phyloP scores from a whole-genome alignment of 306 rosid genomes.

The Lathyrus aphaca region DNA sequence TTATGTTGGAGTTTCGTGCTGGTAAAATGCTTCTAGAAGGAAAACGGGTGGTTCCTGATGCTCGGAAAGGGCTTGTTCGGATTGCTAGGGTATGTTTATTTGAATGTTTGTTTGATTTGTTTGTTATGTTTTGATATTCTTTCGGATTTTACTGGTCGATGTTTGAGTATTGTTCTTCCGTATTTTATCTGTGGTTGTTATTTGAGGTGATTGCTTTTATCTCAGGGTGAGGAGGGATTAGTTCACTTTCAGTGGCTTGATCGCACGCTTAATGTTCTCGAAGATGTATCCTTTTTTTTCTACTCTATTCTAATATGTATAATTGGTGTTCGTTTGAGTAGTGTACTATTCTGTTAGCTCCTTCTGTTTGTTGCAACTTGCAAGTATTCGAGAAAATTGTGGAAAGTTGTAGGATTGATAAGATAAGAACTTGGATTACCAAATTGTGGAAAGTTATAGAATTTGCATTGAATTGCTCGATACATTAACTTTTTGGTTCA shows the following conservation, averaged over 20 bases:
- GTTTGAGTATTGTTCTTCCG: slow-evolving; percentile 2
- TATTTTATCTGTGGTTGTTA: neutral
- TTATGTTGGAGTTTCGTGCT: slow-evolving; percentile 86
- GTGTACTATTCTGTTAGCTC: slow-evolving; percentile 11
- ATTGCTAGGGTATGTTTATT: slow-evolving; percentile 67
- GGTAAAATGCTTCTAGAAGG: slow-evolving; percentile 88
- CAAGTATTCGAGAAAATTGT: neutral
- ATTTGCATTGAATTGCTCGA: neutral
- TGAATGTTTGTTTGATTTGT: slow-evolving; percentile 4
- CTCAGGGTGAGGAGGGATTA: slow-evolving; percentile 89
- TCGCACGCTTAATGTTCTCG: slow-evolving; percentile 70
- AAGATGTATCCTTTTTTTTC: slow-evolving; percentile 82
- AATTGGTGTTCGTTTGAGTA: slow-evolving; percentile 8
- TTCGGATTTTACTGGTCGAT: slow-evolving; percentile 1
- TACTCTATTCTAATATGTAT: neutral
- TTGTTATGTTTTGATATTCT: neutral
- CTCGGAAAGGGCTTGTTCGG: slow-evolving; percentile 88
- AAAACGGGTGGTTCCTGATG: slow-evolving; percentile 72
- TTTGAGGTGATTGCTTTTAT: slow-evolving; percentile 28
- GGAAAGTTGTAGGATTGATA: neutral
- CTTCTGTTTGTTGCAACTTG: neutral
- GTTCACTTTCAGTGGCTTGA: slow-evolving; percentile 96
- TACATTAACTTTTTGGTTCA: neutral
- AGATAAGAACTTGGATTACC: neutral
- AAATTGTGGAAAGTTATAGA: neutral